Evolutionary conservation across 192 early-diverging fungal species (phyloP), one percentile per base, ranked within the genome.

Genomic region (Rhizophagus prolifer): DNA sequence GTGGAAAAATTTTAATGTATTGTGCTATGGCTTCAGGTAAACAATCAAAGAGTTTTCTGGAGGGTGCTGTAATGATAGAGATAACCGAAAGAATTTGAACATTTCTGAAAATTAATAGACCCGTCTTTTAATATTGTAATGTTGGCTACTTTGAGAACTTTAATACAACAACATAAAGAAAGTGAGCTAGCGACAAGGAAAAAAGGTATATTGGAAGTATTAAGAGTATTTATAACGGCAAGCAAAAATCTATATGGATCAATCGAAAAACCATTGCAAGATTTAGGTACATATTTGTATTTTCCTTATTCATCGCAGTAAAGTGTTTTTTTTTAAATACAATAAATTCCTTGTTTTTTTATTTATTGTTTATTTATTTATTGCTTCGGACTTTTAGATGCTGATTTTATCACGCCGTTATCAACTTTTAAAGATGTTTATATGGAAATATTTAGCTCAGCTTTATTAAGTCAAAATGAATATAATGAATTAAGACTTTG

Each of bases 341-440:
- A 31, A 31, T 34, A 16, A 30, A 65, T 14, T 2, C 28, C 28
- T 26, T 64, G 14, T 0, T 16, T 34, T 9, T n/a, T n/a, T n/a
- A n/a, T n/a, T n/a, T n/a, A 34, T 34, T 34, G 3, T 46, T 38
- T 38, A n/a, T 28, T 31, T 44, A 14, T 63, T 70, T 9, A 36
- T 54, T 54, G 58, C n/a, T 41, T 58, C 9, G 41, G 54, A 30
- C 46, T 71, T 14, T 81, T 82, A 70, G 86, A 91, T 61, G 68
- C 80, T 16, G 88, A 88, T 31, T 82, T 89, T 71, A 72, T 82
- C 19, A 90, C 85, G 9, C 92, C 93, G 26, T 79, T 96, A 44
- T 76, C 91, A 7, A 61, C 90, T 0, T 93, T 88, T 75, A 95
- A 97, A 80, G 89, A 89, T 77, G 86, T 90, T n/a, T 84, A 94